Conservation (phyloP, 1,139 yeast species). For the Sugiyamaella novakii region DNA sequence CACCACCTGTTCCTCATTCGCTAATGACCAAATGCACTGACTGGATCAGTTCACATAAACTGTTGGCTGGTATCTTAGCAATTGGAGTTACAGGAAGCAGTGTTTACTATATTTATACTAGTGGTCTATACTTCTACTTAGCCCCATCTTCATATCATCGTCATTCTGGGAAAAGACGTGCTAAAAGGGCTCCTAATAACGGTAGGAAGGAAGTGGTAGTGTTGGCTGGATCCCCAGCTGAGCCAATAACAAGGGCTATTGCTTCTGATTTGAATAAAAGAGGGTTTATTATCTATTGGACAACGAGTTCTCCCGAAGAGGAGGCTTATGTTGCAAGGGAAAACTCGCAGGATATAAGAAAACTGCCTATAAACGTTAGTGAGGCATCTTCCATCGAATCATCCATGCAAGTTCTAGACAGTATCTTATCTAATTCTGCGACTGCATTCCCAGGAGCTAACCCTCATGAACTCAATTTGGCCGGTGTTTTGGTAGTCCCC, state of each 20-base stretch:
- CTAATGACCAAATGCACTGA: conserved; percentile 30
- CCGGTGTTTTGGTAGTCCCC: conserved; percentile 64
- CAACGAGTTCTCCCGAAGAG: conserved; percentile 67
- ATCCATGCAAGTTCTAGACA: conserved; percentile 47
- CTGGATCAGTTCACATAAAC: conserved; percentile 37
- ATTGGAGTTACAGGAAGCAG: conserved; percentile 33
- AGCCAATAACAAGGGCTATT: conserved; percentile 68
- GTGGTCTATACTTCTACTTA: conserved; percentile 20
- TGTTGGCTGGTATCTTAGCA: conserved; percentile 32
- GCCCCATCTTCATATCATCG: conserved; percentile 15
- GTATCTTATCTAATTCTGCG: conserved; percentile 48
- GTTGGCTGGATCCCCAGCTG: conserved; percentile 75
- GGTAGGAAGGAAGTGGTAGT: conserved; percentile 74
- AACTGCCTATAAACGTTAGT: conserved; percentile 54
- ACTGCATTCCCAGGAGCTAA: conserved; percentile 54
- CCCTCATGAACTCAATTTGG: conserved; percentile 55
- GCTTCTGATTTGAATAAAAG: conserved; percentile 75
- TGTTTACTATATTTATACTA: conserved; percentile 29
- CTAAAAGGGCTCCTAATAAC: conserved; percentile 64
- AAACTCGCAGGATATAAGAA: conserved; percentile 56
- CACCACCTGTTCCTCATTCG: conserved; percentile 38
- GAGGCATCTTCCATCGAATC: conserved; percentile 40
- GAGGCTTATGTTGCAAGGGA: conserved; percentile 58
- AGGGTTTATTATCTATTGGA: conserved; percentile 78
- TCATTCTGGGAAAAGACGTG: conserved; percentile 49